These are phyloP conservation scores for Cryptococcus hybrid DNA, from an alignment of 1,284 basidiomycete genomes.

Conservation along the genomic window DNA sequence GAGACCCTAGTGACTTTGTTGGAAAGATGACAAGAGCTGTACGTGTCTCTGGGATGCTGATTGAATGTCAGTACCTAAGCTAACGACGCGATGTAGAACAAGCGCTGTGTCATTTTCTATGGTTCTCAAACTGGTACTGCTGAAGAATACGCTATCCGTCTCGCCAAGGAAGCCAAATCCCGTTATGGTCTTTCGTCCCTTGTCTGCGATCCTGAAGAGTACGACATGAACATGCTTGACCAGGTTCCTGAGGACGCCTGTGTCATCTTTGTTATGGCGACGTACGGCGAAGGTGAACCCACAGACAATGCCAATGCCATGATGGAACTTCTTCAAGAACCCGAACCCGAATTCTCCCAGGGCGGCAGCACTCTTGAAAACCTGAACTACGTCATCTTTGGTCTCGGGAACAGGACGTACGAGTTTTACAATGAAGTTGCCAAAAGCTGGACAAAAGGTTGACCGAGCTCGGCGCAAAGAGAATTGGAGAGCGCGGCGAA, in stretches of 20 bases:
- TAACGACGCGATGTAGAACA: conserved; percentile 61
- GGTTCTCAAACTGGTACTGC: conserved; percentile 96
- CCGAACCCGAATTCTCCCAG: conserved; percentile 74
- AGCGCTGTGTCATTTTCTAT: conserved; percentile 91
- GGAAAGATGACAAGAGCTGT: conserved; percentile 86
- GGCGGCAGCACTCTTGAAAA: conserved; percentile 69
- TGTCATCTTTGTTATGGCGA: conserved; percentile 88
- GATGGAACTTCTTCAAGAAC: conserved; percentile 86
- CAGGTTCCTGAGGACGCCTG: conserved; percentile 80
- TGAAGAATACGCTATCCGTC: conserved; percentile 90
- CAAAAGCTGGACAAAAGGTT: conserved; percentile 75
- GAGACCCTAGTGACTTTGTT: conserved; percentile 84
- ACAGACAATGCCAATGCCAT: conserved; percentile 97
- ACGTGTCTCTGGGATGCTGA: conserved; percentile 47
- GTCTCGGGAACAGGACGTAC: conserved; percentile 92
- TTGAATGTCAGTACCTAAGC: not conserved
- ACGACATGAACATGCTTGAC: conserved; percentile 96
- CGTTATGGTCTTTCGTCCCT: conserved; percentile 90
- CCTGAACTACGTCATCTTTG: conserved; percentile 93
- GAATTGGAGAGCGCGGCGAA: conserved; percentile 89
- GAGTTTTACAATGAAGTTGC: conserved; percentile 93
- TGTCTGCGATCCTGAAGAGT: conserved; percentile 94
- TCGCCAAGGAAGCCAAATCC: conserved; percentile 90
- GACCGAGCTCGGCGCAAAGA: conserved; percentile 73
- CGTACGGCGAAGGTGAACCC: conserved; percentile 98